Percentiles rank a stretch among this genome's conserved stretches.
phyloP scores from a whole-genome alignment of 208 protist species.

The Crithidia expoeki region DNA sequence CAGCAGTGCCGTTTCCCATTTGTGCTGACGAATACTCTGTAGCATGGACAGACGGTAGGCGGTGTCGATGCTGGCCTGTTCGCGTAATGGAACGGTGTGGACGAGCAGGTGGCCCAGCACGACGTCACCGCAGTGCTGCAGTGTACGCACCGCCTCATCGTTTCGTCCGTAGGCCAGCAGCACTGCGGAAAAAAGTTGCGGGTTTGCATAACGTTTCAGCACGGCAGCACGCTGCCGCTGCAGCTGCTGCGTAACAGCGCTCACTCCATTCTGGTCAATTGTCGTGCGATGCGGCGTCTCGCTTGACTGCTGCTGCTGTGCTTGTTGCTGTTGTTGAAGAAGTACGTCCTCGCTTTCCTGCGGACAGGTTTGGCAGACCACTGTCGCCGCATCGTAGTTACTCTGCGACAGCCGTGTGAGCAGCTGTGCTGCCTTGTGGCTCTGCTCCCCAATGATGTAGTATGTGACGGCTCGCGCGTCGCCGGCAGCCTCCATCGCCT shows the following conservation, averaged over 20 bases:
- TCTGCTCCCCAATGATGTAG: constrained; percentile 84
- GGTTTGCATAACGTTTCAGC: constrained; percentile 53
- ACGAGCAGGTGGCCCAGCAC: constrained; percentile 74
- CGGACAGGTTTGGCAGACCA: constrained; percentile 70
- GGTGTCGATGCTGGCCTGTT: constrained; percentile 80
- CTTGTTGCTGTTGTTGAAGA: constrained; percentile 11
- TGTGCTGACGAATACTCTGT: constrained; percentile 59
- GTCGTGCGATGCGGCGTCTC: constrained; percentile 65
- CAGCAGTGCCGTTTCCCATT: constrained; percentile 79
- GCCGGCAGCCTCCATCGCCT: constrained; percentile 71
- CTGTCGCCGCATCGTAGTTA: constrained; percentile 59
- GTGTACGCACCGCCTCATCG: constrained; percentile 70
- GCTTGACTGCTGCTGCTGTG: constrained; percentile 12
- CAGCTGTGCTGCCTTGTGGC: constrained; percentile 60
- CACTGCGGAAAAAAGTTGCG: constrained; percentile 67
- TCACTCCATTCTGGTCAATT: constrained; percentile 62
- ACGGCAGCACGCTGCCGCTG: constrained; percentile 40
- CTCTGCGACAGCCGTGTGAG: constrained; percentile 43
- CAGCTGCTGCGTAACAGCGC: constrained; percentile 42
- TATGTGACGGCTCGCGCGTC: constrained; percentile 71
- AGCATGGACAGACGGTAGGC: constrained; percentile 80
- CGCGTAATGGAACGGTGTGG: constrained; percentile 79
- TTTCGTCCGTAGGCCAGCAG: constrained; percentile 63
- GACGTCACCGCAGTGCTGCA: constrained; percentile 68
- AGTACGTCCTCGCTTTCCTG: constrained; percentile 43